phyloP scores from a whole-genome alignment of 2,329 filamentous ascomycete genomes.

The Seiridium unicorne region DNA sequence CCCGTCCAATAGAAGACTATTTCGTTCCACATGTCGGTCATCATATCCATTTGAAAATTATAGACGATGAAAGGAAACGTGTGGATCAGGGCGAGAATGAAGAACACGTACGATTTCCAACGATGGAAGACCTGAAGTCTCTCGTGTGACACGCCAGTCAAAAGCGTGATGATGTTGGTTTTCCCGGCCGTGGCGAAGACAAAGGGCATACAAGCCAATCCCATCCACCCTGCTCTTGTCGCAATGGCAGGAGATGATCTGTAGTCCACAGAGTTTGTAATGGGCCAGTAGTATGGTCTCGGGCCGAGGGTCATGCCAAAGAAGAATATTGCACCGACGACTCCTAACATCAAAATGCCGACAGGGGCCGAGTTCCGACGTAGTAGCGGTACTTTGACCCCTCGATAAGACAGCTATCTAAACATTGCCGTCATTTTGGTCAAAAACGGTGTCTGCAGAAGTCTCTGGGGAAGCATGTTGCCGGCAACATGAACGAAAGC shows the following conservation, averaged over 20 bases:
- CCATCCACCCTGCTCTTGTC: conserved; percentile 50
- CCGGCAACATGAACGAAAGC: conserved; percentile 25
- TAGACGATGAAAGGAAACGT: conserved; percentile 60
- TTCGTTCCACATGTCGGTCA: conserved; percentile 43
- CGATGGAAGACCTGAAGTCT: conserved; percentile 55
- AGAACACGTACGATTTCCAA: conserved; percentile 55
- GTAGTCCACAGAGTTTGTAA: conserved; percentile 24
- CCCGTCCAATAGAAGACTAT: conserved; percentile 54
- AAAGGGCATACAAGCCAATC: conserved; percentile 50
- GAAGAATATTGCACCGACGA: conserved; percentile 3
- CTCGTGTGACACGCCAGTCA: conserved; percentile 57
- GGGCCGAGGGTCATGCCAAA: conserved; percentile 42
- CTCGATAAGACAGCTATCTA: conserved; percentile 21
- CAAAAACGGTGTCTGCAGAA: not conserved
- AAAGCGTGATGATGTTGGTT: conserved; percentile 50
- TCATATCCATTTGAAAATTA: conserved; percentile 44
- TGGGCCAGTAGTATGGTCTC: conserved; percentile 56
- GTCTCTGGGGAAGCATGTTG: not conserved
- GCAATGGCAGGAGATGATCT: conserved; percentile 51
- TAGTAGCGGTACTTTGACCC: conserved; percentile 35
- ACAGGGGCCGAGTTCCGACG: conserved; percentile 42
- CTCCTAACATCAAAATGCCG: conserved; percentile 26
- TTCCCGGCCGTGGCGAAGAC: conserved; percentile 38
- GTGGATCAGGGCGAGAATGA: conserved; percentile 55
- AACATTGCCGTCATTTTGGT: not conserved